Conservation (phyloP, 2,329 filamentous ascomycete genomes). For the Dactylonectria estremocensis region DNA sequence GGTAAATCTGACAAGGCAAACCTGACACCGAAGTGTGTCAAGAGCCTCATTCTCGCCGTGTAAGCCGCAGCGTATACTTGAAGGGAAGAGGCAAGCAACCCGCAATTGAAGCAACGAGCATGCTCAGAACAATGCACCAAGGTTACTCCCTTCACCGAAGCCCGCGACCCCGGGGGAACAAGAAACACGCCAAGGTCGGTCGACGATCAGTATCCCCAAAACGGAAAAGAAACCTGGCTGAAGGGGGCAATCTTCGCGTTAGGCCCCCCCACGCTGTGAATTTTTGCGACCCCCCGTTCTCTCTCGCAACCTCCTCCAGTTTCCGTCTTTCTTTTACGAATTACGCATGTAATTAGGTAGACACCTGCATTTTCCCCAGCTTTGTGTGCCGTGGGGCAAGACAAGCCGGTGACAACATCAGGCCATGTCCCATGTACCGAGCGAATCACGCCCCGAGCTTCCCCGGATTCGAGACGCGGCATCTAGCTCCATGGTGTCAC, state of each 20-base stretch:
- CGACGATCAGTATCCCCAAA: conserved; percentile 28
- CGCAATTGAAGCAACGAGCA: too few species aligned
- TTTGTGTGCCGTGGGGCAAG: not conserved
- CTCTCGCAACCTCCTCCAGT: not conserved
- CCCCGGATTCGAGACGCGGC: conserved; percentile 22
- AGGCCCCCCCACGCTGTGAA: not conserved
- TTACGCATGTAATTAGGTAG: too few species aligned
- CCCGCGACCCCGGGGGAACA: not conserved
- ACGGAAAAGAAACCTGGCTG: conserved; percentile 12
- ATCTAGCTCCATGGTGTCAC: not conserved
- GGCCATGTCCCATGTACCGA: not conserved
- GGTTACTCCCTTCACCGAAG: not conserved
- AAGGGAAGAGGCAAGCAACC: not conserved
- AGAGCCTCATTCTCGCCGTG: not conserved
- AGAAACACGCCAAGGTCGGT: not conserved
- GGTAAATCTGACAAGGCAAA: not conserved
- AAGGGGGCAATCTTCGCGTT: not conserved
- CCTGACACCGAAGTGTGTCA: not conserved
- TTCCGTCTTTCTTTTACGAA: not conserved
- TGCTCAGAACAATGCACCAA: not conserved
- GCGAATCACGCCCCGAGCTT: conserved; percentile 14
- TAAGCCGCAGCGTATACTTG: not conserved
- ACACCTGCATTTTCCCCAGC: not conserved
- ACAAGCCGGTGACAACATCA: conserved; percentile 2
- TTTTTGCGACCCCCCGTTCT: not conserved